Percentiles rank a stretch among this genome's conserved stretches.
These are phyloP conservation scores for Elongisporangium prolatum DNA, from an alignment of 352 stramenopile genomes.

Conservation along the genomic window DNA sequence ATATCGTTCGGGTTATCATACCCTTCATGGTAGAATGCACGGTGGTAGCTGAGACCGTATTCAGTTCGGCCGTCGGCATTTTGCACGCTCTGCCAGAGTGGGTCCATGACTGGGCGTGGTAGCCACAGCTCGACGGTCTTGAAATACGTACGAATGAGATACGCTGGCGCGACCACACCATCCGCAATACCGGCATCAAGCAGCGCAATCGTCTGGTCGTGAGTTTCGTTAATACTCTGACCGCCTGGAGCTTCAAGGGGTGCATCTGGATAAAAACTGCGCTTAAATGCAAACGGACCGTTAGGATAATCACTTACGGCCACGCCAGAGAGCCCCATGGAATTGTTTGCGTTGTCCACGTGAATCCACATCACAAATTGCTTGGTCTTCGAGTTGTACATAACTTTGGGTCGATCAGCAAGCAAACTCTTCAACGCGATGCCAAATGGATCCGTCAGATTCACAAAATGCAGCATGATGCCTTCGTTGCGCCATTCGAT, in stretches of 20 bases:
- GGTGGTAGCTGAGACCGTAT: slow-evolving; percentile 95
- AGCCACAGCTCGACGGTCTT: slow-evolving; percentile 94
- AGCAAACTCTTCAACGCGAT: slow-evolving; percentile 26
- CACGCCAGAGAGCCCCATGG: slow-evolving; percentile 88
- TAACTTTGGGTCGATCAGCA: slow-evolving; percentile 87
- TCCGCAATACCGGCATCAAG: slow-evolving; percentile 5
- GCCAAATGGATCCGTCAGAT: slow-evolving; percentile 90
- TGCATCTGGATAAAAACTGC: slow-evolving; percentile 92
- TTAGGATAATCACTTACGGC: slow-evolving; percentile 87
- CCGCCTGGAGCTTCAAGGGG: slow-evolving; percentile 65
- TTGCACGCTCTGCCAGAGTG: slow-evolving; percentile 95
- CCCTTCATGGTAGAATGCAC: slow-evolving; percentile 89
- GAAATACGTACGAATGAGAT: slow-evolving; percentile 94
- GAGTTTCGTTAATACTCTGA: slow-evolving; percentile 90
- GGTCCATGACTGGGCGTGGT: slow-evolving; percentile 94
- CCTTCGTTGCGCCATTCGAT: slow-evolving; percentile 93
- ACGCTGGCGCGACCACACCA: slow-evolving; percentile 26
- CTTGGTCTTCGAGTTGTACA: slow-evolving; percentile 84
- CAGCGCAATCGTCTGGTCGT: slow-evolving; percentile 89
- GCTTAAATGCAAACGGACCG: slow-evolving; percentile 89
- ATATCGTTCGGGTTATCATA: slow-evolving; percentile 98
- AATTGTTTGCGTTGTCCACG: slow-evolving; percentile 85
- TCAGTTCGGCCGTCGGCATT: slow-evolving; percentile 55
- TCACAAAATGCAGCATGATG: slow-evolving; percentile 91
- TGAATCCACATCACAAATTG: slow-evolving; percentile 97